Evolutionary conservation across 768 basidiomycete species (phyloP), one percentile per base, ranked within the genome.

Genomic region (Boletellus sp.): DNA sequence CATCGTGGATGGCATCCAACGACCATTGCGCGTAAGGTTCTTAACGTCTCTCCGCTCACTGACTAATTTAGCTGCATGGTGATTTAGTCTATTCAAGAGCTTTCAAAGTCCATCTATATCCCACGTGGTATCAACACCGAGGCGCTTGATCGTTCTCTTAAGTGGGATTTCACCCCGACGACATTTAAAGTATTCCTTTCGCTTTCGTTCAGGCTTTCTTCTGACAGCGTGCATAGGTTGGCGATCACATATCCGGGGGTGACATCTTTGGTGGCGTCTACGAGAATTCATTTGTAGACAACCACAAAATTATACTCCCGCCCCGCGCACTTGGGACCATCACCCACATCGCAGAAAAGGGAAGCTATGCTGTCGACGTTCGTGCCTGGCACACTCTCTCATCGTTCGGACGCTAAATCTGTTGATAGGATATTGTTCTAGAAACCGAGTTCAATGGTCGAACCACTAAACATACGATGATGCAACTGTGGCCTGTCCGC

Each of bases 401-500:
- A 20, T 47, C 7, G 31, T 37, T 17, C 12, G 28, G 48, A 24
- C 45, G 28, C 50, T 42, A 47, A 48, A 34, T 45, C 47, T 42
- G 6, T 15, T 23, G 3, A 36, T 45, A 96, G 92, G 96, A 99
- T 66, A 78, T 94, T 45, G 89, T 99, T 19, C 74, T 97, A 42
- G 96, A 99, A 72, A 97, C 95, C 7, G 96, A 98, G 65, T 98
- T 99, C 63, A 85, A 98, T 55, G 96, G 95, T 57, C 93, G 94
- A 74, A 86, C 77, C 34, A 88, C 93, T 13, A 79, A 94, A 61
- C 95, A 98, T 68, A 85, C 89, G 16, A 85, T 99, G 83, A 90
- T 96, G 90, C 96, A 99, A 64, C 75, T 95, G 28, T 99, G 96
- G 96, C 96, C 96, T 57, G 96, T 99, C 53, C 91, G 96, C 63